A percentile compares a stretch with the other conserved stretches of the same genome.
phyloP scores from a whole-genome alignment of 2,329 filamentous ascomycete species.

The Leptodontidium sp. region DNA sequence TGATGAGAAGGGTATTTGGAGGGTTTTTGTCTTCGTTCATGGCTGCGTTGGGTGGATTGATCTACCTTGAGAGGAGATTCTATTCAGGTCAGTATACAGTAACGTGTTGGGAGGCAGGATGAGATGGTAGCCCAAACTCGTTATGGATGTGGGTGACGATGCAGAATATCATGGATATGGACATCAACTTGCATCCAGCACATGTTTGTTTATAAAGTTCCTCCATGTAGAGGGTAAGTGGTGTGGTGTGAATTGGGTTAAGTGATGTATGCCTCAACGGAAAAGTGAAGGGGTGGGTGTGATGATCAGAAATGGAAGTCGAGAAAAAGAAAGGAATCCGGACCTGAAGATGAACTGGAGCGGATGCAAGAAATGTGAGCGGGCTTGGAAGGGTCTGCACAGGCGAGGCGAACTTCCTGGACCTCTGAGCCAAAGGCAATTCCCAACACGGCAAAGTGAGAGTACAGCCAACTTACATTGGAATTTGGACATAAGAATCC shows the following conservation, averaged over 20 bases:
- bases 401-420: conserved; percentile 3
- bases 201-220: too few relatives aligned
- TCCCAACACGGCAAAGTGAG: not conserved
- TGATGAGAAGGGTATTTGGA: not conserved
- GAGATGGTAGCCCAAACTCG: not conserved
- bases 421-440: not conserved
- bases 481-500: not conserved
- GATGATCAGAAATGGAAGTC: not conserved
- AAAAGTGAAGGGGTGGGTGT: not conserved
- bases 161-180: not conserved
- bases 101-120: not conserved
- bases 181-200: not conserved
- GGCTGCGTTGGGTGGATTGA: too few relatives aligned
- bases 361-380: not conserved
- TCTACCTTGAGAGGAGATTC: not conserved
- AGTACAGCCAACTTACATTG: not conserved
- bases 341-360: not conserved
- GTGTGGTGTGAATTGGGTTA: not conserved
- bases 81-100: not conserved
- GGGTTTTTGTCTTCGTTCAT: not conserved
- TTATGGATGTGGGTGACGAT: not conserved
- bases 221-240: not conserved
- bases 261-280: not conserved
- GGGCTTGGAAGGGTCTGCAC: not conserved
- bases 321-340: not conserved